Base-by-base conservation (phyloP, 2,329 filamentous ascomycete genomes). In the Fusarium gaditjirri region DNA sequence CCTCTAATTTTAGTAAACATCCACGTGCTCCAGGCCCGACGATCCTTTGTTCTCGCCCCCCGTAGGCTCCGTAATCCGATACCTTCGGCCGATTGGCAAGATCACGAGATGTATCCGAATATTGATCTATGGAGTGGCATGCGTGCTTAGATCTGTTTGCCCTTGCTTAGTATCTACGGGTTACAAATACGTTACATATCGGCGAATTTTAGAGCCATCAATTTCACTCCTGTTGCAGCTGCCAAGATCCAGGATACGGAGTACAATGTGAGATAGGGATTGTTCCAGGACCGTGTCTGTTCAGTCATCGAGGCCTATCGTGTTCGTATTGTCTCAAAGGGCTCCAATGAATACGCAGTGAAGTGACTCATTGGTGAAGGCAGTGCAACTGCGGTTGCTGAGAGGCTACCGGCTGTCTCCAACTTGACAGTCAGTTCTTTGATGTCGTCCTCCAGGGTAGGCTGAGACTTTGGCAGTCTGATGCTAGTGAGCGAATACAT, bases 11-110 rank as follows among this genome's bases (percentile, higher is more conserved):
- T 73, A 74, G 71, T 19, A 35, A 21, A 19, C 25, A 41, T 42
- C 52, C 71, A 74, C 68, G 71, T 74, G 71, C 60, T 72, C 71
- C 49, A 72, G 71, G 39, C 71, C 71, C 60, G 44, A 42, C 58
- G 58, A 71, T 64, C 60, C 8, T 44, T 68, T 59, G 62, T 44
- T 73, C 70, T 73, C 67, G 70, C 70, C 70, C 73, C 70, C 46
- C 54, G 50, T 68, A 61, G 42, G 54, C 67, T 73, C 70, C 67
- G 70, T 68, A 23, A 35, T 47, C 66, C 67, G 55, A 73, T 36
- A 46, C 25, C 31, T 65, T 73, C 58, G 68, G 71, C 71, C 71
- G 71, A 63, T 74, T 62, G 36, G 36, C 46, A 57, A 21, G 41
- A n/a, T 21, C 44, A 39, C 25, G 21, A 52, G 36, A 31, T 25